Percentiles rank a stretch among this genome's conserved stretches.
phyloP scores from a whole-genome alignment of 805 yeast species.

The Candida cerambycidarum region DNA sequence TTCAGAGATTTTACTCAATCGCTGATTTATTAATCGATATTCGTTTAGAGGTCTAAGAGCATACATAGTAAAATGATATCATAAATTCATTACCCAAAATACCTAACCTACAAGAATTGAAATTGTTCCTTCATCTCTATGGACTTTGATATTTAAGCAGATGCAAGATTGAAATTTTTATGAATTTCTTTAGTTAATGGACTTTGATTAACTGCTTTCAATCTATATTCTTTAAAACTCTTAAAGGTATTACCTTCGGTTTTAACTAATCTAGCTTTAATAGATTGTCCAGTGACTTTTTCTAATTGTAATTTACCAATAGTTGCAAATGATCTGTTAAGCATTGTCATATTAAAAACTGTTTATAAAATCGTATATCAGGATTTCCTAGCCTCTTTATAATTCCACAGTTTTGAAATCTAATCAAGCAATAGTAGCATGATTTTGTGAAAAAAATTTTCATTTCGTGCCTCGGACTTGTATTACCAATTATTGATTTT shows the following conservation, averaged over 20 bases:
- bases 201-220: slow-evolving; percentile 40
- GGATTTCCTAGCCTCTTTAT: not conserved
- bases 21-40: too few relatives aligned
- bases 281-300: not conserved
- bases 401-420: not conserved
- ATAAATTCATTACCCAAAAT: not conserved
- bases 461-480: slow-evolving; percentile 1
- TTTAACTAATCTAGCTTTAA: slow-evolving; percentile 35
- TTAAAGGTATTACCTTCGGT: slow-evolving; percentile 40
- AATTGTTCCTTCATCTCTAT: too few relatives aligned
- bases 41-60: too few relatives aligned
- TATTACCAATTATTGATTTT: not conserved
- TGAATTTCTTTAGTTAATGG: slow-evolving; percentile 27
- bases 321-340: slow-evolving; percentile 7
- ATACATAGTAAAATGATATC: too few relatives aligned
- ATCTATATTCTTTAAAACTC: slow-evolving; percentile 45
- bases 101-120: too few relatives aligned
- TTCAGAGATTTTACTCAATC: too few relatives aligned
- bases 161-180: slow-evolving; percentile 10
- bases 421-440: not conserved
- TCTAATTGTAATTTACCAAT: slow-evolving; percentile 7
- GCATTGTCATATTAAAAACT: not conserved
- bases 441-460: slow-evolving; percentile 4
- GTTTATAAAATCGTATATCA: not conserved
- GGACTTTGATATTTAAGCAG: too few relatives aligned